These are phyloP conservation scores for Aspergillus pseudoviridinutans DNA, from an alignment of 2,329 filamentous ascomycete genomes.

Conservation along the genomic window DNA sequence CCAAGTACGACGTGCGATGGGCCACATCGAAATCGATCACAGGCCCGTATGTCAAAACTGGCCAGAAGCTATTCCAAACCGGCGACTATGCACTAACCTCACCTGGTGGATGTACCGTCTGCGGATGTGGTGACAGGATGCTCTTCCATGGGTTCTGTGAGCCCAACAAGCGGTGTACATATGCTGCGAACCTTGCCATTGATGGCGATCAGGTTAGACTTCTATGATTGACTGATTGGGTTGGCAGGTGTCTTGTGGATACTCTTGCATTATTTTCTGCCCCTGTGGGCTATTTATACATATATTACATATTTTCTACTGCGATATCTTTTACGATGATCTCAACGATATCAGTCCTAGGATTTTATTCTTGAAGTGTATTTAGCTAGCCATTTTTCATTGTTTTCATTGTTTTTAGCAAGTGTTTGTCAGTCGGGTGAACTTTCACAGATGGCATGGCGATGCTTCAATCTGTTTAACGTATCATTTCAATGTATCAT, in stretches of 20 bases:
- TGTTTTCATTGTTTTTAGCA: no score
- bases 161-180: conserved; percentile 25
- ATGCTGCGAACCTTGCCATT: conserved; percentile 25
- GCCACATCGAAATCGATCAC: conserved; percentile 44
- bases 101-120: conserved; percentile 31
- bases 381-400: not conserved
- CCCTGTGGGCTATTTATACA: not conserved
- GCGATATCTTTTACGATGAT: not conserved
- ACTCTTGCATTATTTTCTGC: not conserved
- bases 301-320: not conserved
- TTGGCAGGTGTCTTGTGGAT: not conserved
- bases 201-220: conserved; percentile 14
- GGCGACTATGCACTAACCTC: conserved; percentile 27
- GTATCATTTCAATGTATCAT: not conserved
- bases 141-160: conserved; percentile 32
- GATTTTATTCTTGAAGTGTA: not conserved
- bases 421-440: no score
- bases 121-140: conserved; percentile 28
- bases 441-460: no score
- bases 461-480: not conserved
- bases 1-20: conserved; percentile 58
- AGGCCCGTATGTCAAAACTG: conserved; percentile 38
- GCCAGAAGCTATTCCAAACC: conserved; percentile 31
- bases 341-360: not conserved
- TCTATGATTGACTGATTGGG: conserved; percentile 3